Conservation (phyloP, 768 basidiomycete genomes). For the Auriscalpium orientale region DNA sequence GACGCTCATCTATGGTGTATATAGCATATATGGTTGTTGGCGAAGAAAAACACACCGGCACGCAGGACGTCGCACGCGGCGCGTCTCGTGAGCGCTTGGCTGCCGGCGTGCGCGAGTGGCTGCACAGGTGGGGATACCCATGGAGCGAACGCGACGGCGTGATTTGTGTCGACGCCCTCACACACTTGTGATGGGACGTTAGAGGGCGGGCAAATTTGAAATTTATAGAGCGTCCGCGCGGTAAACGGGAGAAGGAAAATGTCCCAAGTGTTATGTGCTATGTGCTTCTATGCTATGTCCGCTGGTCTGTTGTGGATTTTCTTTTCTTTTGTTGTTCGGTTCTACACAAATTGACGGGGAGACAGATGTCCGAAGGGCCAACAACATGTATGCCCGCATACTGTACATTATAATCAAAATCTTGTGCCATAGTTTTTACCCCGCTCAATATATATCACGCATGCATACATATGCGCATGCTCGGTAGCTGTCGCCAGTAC, state of each 20-base stretch:
- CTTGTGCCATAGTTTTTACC: no score
- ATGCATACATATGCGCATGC: no score
- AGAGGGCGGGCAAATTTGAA: background rate
- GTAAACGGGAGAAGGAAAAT: background rate
- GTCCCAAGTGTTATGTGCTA: background rate
- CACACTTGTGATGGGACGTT: conserved; percentile 37
- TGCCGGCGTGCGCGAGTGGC: conserved; percentile 82
- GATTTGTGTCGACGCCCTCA: conserved; percentile 81
- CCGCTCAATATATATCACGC: no score
- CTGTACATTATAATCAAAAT: no score
- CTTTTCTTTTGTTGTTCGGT: no score
- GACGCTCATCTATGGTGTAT: conserved; percentile 1
- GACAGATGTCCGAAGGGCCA: no score
- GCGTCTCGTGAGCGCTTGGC: conserved; percentile 79
- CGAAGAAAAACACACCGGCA: conserved; percentile 93
- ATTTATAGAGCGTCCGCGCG: no score
- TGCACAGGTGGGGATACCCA: conserved; percentile 92
- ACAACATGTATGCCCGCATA: no score
- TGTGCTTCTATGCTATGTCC: background rate
- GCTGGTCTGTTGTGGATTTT: no score
- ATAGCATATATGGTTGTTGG: conserved; percentile 86
- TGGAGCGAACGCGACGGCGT: conserved; percentile 92
- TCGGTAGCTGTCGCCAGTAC: no score
- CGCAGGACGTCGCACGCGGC: conserved; percentile 77
- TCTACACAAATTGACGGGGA: no score